A percentile compares a stretch with the other conserved stretches of the same genome.
phyloP scores from a whole-genome alignment of 306 rosid species.

The Quercus suber region DNA sequence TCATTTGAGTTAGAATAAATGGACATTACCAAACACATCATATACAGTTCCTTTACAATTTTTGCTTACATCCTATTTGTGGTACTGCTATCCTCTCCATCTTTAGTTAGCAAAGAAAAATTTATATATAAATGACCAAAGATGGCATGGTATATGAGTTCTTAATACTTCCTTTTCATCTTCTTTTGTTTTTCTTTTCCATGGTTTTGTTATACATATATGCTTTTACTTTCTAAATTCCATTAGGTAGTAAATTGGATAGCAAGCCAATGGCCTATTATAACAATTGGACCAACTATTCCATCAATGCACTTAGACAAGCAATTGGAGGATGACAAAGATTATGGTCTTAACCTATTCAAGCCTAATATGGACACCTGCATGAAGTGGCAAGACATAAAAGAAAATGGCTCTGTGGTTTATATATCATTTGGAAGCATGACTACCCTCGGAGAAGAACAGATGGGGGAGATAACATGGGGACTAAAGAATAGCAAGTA shows the following conservation, averaged over 20 bases:
- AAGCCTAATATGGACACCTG: constrained; percentile 3
- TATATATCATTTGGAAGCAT: constrained; percentile 13
- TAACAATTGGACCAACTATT: constrained; percentile 11
- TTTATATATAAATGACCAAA: too few species aligned
- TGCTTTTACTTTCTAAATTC: neutral
- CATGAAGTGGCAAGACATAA: constrained; percentile 12
- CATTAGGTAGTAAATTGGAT: constrained; percentile 15
- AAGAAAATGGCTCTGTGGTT: constrained; percentile 7
- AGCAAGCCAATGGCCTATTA: constrained; percentile 10
- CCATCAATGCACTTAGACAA: constrained; percentile 18
- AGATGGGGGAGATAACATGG: constrained; percentile 6
- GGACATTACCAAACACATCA: too few species aligned
- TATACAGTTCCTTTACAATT: too few species aligned
- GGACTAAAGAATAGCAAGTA: neutral
- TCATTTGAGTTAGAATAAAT: too few species aligned
- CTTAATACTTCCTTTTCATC: too few species aligned
- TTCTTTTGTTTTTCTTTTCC: too few species aligned
- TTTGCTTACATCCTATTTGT: too few species aligned
- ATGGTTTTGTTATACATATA: neutral
- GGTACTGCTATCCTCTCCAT: too few species aligned
- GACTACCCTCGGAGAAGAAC: constrained; percentile 5
- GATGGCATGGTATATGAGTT: too few species aligned
- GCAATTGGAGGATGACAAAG: constrained; percentile 10
- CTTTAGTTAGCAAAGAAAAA: too few species aligned
- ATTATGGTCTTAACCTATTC: constrained; percentile 11